Evolutionary conservation across 257 asterid genomes (phyloP).

Genomic region (Dorcoceras hygrometricum): DNA sequence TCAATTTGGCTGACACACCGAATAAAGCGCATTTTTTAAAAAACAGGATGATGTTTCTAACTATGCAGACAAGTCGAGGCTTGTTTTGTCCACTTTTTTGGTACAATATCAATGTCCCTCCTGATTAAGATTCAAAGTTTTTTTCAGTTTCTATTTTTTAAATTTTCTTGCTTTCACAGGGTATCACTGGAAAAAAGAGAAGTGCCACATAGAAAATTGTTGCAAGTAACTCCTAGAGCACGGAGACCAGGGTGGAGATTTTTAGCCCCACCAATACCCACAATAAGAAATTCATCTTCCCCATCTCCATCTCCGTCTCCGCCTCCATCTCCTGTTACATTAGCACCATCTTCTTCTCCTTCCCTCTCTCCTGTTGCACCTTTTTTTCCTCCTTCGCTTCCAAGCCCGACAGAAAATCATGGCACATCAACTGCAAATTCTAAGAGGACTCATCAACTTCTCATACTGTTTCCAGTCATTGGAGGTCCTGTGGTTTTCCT

Average conservation of each 20-base stretch:
- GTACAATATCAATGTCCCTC: not conserved
- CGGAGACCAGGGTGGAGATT: not conserved
- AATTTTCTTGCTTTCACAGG: constrained; percentile 27
- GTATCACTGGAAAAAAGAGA: constrained; percentile 19
- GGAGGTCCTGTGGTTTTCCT: constrained; percentile 59
- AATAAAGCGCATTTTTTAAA: not conserved
- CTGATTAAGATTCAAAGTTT: not conserved
- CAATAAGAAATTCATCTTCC: not conserved
- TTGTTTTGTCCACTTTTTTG: not conserved
- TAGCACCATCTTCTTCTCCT: constrained; percentile 28
- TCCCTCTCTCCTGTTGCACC: constrained; percentile 23
- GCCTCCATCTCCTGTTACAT: constrained; percentile 16
- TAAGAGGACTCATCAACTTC: constrained; percentile 15
- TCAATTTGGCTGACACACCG: not conserved
- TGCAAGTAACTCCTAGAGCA: not conserved
- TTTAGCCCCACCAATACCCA: not conserved
- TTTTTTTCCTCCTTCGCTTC: constrained; percentile 37
- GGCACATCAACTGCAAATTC: constrained; percentile 1
- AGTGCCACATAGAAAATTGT: constrained; percentile 34
- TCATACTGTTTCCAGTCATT: constrained; percentile 41
- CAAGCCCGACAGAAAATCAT: constrained; percentile 26
- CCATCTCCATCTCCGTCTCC: constrained; percentile 6
- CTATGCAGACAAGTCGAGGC: not conserved
- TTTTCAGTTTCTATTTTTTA: not conserved
- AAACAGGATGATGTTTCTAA: not conserved